These are phyloP conservation scores for Punica granatum DNA, from an alignment of 345 rosid species.

Conservation along the genomic window DNA sequence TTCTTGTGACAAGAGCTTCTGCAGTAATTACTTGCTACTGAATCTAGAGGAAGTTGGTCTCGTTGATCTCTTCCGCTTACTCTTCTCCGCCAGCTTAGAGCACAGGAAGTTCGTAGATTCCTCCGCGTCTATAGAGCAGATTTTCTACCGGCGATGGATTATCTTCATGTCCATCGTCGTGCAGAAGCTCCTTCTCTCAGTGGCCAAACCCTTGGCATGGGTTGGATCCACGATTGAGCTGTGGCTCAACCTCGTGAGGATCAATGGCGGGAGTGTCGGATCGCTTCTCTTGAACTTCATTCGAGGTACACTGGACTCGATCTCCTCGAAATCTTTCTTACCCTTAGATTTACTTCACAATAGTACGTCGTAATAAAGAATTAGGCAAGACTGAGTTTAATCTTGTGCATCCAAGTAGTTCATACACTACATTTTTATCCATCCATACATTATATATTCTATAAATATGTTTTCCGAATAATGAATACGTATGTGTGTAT, in stretches of 20 bases:
- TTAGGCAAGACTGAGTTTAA: too few species aligned
- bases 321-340: too few species aligned
- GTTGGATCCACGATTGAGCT: constrained; percentile 35
- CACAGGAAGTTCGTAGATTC: constrained; percentile 38
- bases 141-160: constrained; percentile 43
- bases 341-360: too few species aligned
- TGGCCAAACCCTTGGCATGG: constrained; percentile 31
- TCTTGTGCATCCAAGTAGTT: too few species aligned
- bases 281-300: constrained; percentile 24
- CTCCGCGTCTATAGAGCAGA: constrained; percentile 22
- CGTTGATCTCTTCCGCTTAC: constrained; percentile 33
- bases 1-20: constrained; percentile 24
- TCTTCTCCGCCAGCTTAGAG: constrained; percentile 31
- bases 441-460: too few species aligned
- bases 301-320: too few species aligned
- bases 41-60: constrained; percentile 42
- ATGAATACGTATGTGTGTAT: too few species aligned
- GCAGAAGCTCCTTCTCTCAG: constrained; percentile 31
- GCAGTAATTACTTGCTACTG: constrained; percentile 36
- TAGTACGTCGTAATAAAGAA: too few species aligned
- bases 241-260: constrained; percentile 38
- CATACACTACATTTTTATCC: too few species aligned
- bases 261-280: constrained; percentile 24
- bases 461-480: too few species aligned
- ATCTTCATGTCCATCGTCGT: constrained; percentile 40